phyloP scores from a whole-genome alignment of 768 basidiomycete genomes.

The Rubroboletus satanas region DNA sequence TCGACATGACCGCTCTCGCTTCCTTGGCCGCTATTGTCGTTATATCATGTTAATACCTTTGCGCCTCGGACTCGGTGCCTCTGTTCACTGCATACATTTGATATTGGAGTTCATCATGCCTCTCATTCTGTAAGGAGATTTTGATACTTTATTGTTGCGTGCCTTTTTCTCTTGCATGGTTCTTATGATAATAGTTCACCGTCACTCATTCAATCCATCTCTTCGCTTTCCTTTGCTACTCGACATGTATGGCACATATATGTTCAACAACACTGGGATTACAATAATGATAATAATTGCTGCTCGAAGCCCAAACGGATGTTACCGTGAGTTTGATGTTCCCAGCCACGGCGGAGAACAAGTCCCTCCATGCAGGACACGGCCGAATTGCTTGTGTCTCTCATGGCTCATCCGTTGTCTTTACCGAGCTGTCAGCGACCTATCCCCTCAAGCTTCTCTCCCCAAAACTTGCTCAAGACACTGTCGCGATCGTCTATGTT shows the following conservation, averaged over 20 bases:
- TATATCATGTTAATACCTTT: slow-evolving; percentile 17
- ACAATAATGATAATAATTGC: slow-evolving; percentile 22
- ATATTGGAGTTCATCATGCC: slow-evolving; percentile 20
- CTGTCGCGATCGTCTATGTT: slow-evolving; percentile 69
- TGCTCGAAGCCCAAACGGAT: not conserved
- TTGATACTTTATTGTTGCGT: slow-evolving; percentile 28
- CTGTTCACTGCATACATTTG: slow-evolving; percentile 21
- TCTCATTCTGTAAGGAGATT: slow-evolving; percentile 27
- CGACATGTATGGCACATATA: slow-evolving; percentile 37
- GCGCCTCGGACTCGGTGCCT: slow-evolving; percentile 18
- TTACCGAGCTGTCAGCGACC: slow-evolving; percentile 70
- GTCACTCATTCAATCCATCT: slow-evolving; percentile 18
- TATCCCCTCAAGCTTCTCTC: slow-evolving; percentile 90
- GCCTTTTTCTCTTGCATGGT: slow-evolving; percentile 24
- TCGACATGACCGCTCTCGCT: not conserved
- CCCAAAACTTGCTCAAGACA: slow-evolving; percentile 48
- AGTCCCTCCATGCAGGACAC: slow-evolving; percentile 36
- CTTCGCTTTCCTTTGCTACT: slow-evolving; percentile 20
- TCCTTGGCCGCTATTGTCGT: not conserved
- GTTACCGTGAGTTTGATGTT: not conserved
- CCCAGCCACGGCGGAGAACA: not conserved
- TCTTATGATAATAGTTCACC: slow-evolving; percentile 25
- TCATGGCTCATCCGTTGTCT: slow-evolving; percentile 54
- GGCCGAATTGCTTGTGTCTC: slow-evolving; percentile 55
- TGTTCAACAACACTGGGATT: slow-evolving; percentile 28